phyloP scores from a whole-genome alignment of 75 land plant genomes.

The Pinus tabuliformis region DNA sequence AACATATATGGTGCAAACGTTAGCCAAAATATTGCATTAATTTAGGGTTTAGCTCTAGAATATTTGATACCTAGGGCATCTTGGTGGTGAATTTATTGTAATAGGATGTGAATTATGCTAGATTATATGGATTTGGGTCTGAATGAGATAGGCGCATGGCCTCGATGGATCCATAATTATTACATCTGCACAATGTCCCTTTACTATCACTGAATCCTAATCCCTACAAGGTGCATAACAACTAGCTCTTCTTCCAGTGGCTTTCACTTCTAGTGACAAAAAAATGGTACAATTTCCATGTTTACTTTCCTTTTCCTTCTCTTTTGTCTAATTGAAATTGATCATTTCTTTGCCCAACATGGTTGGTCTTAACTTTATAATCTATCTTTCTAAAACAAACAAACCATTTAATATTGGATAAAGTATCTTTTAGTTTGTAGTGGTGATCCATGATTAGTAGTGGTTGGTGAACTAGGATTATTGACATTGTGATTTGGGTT shows the following conservation, averaged over 20 bases:
- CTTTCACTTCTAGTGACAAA: slow-evolving; percentile 83
- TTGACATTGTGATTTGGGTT: too few relatives aligned
- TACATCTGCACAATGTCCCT: slow-evolving; percentile 79
- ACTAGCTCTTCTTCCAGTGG: slow-evolving; percentile 86
- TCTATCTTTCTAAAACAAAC: too few relatives aligned
- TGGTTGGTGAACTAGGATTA: too few relatives aligned
- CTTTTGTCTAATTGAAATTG: background rate
- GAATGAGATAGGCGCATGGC: slow-evolving; percentile 42
- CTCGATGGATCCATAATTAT: slow-evolving; percentile 71
- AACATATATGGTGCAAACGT: too few relatives aligned
- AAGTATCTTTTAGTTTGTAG: too few relatives aligned
- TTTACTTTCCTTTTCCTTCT: background rate
- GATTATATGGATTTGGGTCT: slow-evolving; percentile 20
- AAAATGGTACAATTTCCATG: slow-evolving; percentile 37
- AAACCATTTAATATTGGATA: too few relatives aligned
- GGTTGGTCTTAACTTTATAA: background rate
- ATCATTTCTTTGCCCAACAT: background rate
- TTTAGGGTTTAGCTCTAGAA: too few relatives aligned
- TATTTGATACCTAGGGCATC: too few relatives aligned
- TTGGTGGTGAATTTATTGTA: too few relatives aligned
- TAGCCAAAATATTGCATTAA: too few relatives aligned
- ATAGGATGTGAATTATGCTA: too few relatives aligned
- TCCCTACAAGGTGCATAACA: slow-evolving; percentile 41
- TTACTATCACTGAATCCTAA: slow-evolving; percentile 43
- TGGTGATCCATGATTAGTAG: too few relatives aligned